These are phyloP conservation scores for Phytophthora sp. DNA, from an alignment of 352 stramenopile species.

Conservation along the genomic window DNA sequence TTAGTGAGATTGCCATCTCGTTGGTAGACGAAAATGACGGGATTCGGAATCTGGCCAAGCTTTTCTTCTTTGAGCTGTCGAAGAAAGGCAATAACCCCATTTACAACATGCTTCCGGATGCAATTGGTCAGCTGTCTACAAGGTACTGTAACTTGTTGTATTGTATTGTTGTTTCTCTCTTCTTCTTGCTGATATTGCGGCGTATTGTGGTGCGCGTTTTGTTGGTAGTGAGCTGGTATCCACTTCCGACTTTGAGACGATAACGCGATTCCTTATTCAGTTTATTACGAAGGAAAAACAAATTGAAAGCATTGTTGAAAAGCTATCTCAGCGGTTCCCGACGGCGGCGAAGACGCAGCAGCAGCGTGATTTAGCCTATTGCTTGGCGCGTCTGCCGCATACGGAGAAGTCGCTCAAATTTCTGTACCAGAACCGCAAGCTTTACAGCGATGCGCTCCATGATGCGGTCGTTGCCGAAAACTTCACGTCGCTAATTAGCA, in stretches of 20 bases:
- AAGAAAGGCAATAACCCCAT: slow-evolving; percentile 97
- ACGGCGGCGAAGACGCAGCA: slow-evolving; percentile 75
- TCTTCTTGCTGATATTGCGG: too few species aligned
- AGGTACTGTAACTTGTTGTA: slow-evolving; percentile 41
- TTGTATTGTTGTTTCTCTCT: slow-evolving; percentile 8
- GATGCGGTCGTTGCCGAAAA: slow-evolving; percentile 92
- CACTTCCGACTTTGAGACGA: slow-evolving; percentile 91
- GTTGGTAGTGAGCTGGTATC: slow-evolving; percentile 74
- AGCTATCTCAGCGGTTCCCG: slow-evolving; percentile 94
- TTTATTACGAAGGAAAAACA: slow-evolving; percentile 98
- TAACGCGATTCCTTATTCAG: slow-evolving; percentile 96
- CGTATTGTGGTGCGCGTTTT: slow-evolving; percentile 1
- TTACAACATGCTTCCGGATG: slow-evolving; percentile 99
- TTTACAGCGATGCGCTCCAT: slow-evolving; percentile 93
- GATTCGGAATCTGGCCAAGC: slow-evolving; percentile 93
- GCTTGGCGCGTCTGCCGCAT: slow-evolving; percentile 92
- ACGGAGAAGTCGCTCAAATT: slow-evolving; percentile 95
- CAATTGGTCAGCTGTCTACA: slow-evolving; percentile 92
- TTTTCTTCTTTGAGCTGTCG: slow-evolving; percentile 97
- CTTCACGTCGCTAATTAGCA: slow-evolving; percentile 89
- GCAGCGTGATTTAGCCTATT: slow-evolving; percentile 94
- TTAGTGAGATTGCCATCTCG: slow-evolving; percentile 95
- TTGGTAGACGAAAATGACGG: slow-evolving; percentile 93
- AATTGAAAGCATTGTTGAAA: slow-evolving; percentile 86
- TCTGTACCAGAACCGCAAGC: slow-evolving; percentile 87